Evolutionary conservation across 2,329 filamentous ascomycete genomes (phyloP).

Genomic region (Pseudofabraea citricarpa): DNA sequence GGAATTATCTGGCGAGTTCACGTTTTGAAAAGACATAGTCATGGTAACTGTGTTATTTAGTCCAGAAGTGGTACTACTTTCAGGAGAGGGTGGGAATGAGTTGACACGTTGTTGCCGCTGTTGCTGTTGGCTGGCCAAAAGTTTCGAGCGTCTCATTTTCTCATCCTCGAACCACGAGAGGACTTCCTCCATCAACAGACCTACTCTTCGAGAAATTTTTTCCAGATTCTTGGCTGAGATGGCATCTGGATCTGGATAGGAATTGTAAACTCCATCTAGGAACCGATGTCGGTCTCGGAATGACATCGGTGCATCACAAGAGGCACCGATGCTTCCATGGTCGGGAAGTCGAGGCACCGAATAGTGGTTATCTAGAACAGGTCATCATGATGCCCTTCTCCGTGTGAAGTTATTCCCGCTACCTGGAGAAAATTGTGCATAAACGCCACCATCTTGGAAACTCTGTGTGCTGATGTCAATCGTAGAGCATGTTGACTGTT

Average conservation of each 20-base stretch:
- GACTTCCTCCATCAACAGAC: constrained; percentile 10
- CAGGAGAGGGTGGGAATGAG: constrained; percentile 4
- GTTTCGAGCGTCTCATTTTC: constrained; percentile 6
- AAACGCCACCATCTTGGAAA: not conserved
- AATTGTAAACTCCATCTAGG: constrained; percentile 7
- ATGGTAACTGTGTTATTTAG: not conserved
- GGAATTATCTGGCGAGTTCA: not conserved
- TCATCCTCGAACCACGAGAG: constrained; percentile 10
- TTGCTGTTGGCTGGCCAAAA: constrained; percentile 1
- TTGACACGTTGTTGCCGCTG: not conserved
- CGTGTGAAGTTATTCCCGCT: not conserved
- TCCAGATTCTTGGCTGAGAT: constrained; percentile 6
- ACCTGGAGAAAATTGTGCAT: not conserved
- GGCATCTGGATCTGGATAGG: constrained; percentile 3
- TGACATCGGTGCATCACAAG: constrained; percentile 7
- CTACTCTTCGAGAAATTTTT: constrained; percentile 3
- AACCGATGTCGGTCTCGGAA: constrained; percentile 10
- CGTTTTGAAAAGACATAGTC: not conserved
- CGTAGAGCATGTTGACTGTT: not conserved
- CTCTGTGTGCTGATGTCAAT: not conserved
- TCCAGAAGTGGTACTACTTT: constrained; percentile 4
- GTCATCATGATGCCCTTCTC: not conserved
- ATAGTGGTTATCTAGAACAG: not conserved
- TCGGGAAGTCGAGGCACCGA: constrained; percentile 1
- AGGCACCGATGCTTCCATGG: not conserved